These are phyloP conservation scores for Achlya hypogyna DNA, from an alignment of 352 stramenopile genomes.

Conservation along the genomic window DNA sequence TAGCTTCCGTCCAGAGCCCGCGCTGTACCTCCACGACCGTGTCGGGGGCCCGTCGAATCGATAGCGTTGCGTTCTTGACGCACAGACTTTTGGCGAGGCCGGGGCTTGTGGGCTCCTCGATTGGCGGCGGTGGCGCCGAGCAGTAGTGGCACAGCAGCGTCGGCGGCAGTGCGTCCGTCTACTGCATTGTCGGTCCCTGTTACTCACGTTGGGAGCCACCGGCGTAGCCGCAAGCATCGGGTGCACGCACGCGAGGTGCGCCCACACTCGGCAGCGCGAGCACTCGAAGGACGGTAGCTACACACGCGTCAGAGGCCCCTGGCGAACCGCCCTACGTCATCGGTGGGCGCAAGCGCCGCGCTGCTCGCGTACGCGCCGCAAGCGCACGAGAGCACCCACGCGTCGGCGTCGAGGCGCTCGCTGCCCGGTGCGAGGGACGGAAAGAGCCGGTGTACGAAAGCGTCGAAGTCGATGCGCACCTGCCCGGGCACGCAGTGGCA, in stretches of 20 bases:
- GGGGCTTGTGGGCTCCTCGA: slow-evolving; percentile 20
- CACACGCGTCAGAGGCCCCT: not conserved
- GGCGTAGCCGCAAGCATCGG: slow-evolving; percentile 27
- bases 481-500: slow-evolving; percentile 81
- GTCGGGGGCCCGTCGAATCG: not conserved
- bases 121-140: not conserved
- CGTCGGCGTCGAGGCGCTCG: slow-evolving; percentile 36
- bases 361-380: slow-evolving; percentile 63
- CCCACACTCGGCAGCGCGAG: slow-evolving; percentile 67
- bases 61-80: not conserved
- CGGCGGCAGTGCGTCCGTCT: slow-evolving; percentile 36
- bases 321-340: not conserved
- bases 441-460: slow-evolving; percentile 66
- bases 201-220: slow-evolving; percentile 1
- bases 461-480: slow-evolving; percentile 80
- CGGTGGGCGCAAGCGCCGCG: slow-evolving; percentile 24
- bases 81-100: slow-evolving; percentile 16
- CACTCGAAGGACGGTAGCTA: slow-evolving; percentile 80
- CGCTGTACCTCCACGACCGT: slow-evolving; percentile 22
- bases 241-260: slow-evolving; percentile 57
- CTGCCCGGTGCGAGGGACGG: slow-evolving; percentile 26
- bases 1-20: not conserved
- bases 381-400: slow-evolving; percentile 67
- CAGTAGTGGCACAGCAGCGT: slow-evolving; percentile 53
- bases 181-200: not conserved